Evolutionary conservation across 2,329 filamentous ascomycete genomes (phyloP).

Genomic region (Xylaria sp.): DNA sequence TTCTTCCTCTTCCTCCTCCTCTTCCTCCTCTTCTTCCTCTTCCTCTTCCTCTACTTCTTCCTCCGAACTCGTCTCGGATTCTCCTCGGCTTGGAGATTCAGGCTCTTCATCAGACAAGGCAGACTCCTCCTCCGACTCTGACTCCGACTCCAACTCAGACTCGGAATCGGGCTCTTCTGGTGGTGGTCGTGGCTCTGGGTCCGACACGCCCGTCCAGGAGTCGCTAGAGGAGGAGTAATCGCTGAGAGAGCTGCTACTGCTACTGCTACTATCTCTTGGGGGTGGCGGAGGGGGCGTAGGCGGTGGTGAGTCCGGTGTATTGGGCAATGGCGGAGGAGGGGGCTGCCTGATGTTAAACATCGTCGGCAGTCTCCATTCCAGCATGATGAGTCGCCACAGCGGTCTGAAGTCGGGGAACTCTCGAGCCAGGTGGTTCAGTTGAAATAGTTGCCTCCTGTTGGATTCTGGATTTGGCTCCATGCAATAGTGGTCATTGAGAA

Average conservation of each 20-base stretch:
- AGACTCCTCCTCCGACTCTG: background rate
- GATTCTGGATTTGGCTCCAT: background rate
- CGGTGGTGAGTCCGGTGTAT: background rate
- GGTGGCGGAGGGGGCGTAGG: background rate
- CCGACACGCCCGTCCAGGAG: too few relatives aligned
- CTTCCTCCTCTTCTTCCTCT: background rate
- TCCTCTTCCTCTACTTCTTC: background rate
- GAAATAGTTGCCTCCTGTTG: background rate
- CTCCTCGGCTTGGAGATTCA: too few relatives aligned
- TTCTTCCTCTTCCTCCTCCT: background rate
- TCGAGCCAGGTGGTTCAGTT: background rate
- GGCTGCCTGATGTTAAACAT: background rate
- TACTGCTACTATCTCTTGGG: too few relatives aligned
- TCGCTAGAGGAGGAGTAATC: too few relatives aligned
- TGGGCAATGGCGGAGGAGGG: background rate
- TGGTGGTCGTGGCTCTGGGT: too few relatives aligned
- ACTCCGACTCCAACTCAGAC: too few relatives aligned
- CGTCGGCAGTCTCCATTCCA: slow-evolving; percentile 6
- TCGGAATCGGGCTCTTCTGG: too few relatives aligned
- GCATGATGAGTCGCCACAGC: slow-evolving; percentile 7
- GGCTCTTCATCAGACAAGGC: background rate
- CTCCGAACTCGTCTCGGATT: background rate
- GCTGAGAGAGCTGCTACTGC: too few relatives aligned
- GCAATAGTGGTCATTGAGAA: background rate
- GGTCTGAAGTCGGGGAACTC: background rate